Evolutionary conservation across 75 land plant genomes (phyloP), one percentile per base, ranked within the genome.

Genomic region (Pinus tabuliformis): DNA sequence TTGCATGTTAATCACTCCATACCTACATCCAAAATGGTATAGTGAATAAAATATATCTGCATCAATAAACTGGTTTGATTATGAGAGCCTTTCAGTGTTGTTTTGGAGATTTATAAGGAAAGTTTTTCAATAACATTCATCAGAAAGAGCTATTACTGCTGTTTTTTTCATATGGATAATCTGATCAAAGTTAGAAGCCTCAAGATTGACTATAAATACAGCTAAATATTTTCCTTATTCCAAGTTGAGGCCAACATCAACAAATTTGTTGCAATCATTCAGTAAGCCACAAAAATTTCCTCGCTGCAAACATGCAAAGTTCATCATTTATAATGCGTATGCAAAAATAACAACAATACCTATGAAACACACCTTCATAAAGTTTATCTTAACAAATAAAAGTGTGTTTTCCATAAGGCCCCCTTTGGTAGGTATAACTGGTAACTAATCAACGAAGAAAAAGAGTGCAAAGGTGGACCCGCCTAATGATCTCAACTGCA

Each of bases 1-100:
- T 58, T 81, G 79, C 93, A 94, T 85, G 59, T 85, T 77, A 22
- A 63, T 24, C 64, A 68, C 58, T 76, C 59, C 26, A 65, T 37
- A 70, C 22, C 74, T 42, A 28, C 68, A 73, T 24, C 12, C 26
- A 28, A 26, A 42, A 33, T 18, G 24, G 37, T 24, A 58, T 57
- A 75, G 24, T 58, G 21, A 7, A 21, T 21, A 17, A 16, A 72
- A 54, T 24, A 61, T 33, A 18, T 56, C 26, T 52, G 16, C 75
- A 73, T 24, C 21, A 26, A 56, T 24, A 59, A 73, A 30, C 66
- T 14, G 7, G 33, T 14, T 57, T 52, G 45, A 1, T 24, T 20
- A n/a, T 33, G 3, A 59, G 3, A 59, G 18, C 2, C 26, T 5
- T 49, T 52, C 1, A 56, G 57, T 57, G 59, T 52, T 2, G 9